Base-by-base conservation (phyloP, 1,284 basidiomycete genomes). In the Heterobasidion parviporum region DNA sequence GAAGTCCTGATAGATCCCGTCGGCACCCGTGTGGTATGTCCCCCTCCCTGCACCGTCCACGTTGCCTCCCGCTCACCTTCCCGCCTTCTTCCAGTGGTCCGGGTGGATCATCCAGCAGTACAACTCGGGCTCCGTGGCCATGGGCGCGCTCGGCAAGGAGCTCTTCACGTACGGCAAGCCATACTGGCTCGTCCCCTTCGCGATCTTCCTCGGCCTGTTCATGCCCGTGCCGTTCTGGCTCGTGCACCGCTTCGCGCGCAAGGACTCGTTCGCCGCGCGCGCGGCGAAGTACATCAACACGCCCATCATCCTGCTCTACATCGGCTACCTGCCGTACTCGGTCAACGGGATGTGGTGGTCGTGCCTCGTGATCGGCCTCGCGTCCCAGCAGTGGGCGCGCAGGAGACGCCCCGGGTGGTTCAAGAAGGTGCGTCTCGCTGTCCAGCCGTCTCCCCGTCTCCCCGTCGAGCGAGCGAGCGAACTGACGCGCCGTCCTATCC, bases 61-160 rank as follows among this genome's bases (percentile, higher is more conserved):
- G 26, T 6, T 26, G 4, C 26, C 26, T 26, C 26, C 26, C 4
- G 4, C 26, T 26, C 26, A 26, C 26, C 26, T 5, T 26, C n/a
- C 55, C 32, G 48, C 10, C 15, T 12, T 49, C 38, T 51, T 55
- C 43, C 43, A 66, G 65, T 80, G 79, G 79, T 76, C 73, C 55
- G 79, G 79, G 26, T 79, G 78, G 77, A 72, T 76, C 56, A 70
- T 79, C 53, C 76, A 80, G 60, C 66, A 71, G 45, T 75, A 76
- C 63, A 82, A 81, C 66, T 79, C 78, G n/a, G 73, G 75, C 10
- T 78, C 79, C 3, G 71, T 82, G 35, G 78, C 81, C 0, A 77
- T 80, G 76, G 80, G 79, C 48, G 82, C 79, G 8, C 68, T 81
- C 6, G 77, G 76, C 41, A 75, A 74, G 56, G 76, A 80, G 57